Evolutionary conservation across 306 rosid genomes (phyloP), one percentile per base, ranked within the genome.

Genomic region (Geum urbanum): DNA sequence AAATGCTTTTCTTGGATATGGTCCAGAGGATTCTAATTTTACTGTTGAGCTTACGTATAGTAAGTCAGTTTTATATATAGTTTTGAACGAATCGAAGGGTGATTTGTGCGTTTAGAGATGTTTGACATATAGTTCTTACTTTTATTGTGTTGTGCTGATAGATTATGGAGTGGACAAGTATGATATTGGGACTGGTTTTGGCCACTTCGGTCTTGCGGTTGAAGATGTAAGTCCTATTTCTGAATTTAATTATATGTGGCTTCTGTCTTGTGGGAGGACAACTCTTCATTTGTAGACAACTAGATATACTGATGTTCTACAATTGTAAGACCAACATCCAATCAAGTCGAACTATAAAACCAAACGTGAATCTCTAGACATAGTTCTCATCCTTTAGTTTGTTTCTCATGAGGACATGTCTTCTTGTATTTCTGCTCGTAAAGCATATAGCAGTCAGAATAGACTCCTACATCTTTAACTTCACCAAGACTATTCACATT

Each of bases 1-100:
- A 4, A 89, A 86, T 63, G 91, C 75, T 51, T 86, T 86, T 83
- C 89, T 89, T 65, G 96, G 96, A 74, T 86, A 80, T 73, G 91
- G 89, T 7, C 89, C 79, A 8, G 91, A 86, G 79, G 86, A 89
- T 74, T 83, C 85, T 61, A 85, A 82, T 74, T 89, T 89, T 79
- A 78, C 71, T 73, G 70, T 84, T 77, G 96, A 89, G 79, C 86
- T 89, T 47, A 79, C 91, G 41, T 89, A 86, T 75, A 80, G 96
- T 89, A 69, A 76, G 87, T 81, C 80, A 74, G 27, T 65, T 16
- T 4, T 12, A 24, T 1, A 24, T 5, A 24, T 39, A 22, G 15
- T 46, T 55, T 2, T 14, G 20, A 41, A 43, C 3, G 9, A 52
- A 19, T 37, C 44, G 15, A 19, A 58, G 45, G 16, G 10, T 27